Conservation (phyloP, 1,139 yeast species). For the Saccharomyces uvarum region DNA sequence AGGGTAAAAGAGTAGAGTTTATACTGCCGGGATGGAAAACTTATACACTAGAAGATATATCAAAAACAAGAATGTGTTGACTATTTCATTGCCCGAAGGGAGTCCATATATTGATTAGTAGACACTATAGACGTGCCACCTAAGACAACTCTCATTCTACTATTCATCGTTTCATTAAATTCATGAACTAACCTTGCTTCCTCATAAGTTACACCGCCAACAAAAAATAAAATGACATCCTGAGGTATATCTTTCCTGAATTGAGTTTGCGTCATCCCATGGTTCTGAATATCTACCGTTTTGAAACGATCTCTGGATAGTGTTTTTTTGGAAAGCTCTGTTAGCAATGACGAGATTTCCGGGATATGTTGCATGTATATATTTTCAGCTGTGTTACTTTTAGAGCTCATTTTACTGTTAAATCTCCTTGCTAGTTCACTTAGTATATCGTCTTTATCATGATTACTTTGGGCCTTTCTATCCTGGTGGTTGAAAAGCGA, state of each 20-base stretch:
- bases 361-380: conserved; percentile 74
- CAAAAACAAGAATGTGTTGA: neutral
- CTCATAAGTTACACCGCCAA: conserved; percentile 90
- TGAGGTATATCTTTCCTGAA: conserved; percentile 43
- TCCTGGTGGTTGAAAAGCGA: conserved; percentile 7
- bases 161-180: conserved; percentile 44
- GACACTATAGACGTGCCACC: conserved; percentile 74
- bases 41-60: neutral
- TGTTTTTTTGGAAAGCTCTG: conserved; percentile 44
- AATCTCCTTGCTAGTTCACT: conserved; percentile 31
- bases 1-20: neutral
- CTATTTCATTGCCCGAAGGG: conserved; percentile 8
- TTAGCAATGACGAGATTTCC: conserved; percentile 48
- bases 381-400: conserved; percentile 36
- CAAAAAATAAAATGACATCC: conserved; percentile 70
- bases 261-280: conserved; percentile 3
- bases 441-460: conserved; percentile 24
- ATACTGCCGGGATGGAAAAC: neutral
- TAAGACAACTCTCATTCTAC: conserved; percentile 49
- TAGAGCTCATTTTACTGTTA: conserved; percentile 20
- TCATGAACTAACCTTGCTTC: conserved; percentile 80
- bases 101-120: conserved; percentile 47
- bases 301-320: conserved; percentile 41
- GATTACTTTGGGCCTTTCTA: neutral
- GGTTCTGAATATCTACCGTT: conserved; percentile 30